A percentile compares a stretch with the other conserved stretches of the same genome.
phyloP scores from a whole-genome alignment of 2,329 filamentous ascomycete genomes.

The Hymenoscyphus linearis region DNA sequence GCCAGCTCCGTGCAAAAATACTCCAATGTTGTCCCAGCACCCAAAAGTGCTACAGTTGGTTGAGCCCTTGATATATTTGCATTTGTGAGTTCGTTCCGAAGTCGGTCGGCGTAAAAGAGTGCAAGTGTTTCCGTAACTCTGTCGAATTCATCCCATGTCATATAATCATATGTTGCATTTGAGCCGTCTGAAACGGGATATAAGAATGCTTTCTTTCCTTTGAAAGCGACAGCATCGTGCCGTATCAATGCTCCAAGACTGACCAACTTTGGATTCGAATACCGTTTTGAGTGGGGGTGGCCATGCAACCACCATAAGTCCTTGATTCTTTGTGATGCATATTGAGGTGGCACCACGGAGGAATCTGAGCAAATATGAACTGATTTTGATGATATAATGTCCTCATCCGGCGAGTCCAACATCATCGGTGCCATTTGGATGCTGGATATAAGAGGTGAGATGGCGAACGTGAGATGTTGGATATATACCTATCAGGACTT shows the following conservation, averaged over 20 bases:
- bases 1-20: constrained; percentile 31
- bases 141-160: constrained; percentile 30
- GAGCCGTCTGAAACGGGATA: constrained; percentile 21
- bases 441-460: neutral
- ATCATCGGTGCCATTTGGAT: constrained; percentile 20
- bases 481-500: neutral
- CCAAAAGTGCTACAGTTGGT: constrained; percentile 31
- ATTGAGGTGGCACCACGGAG: constrained; percentile 23
- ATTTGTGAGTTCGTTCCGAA: constrained; percentile 21
- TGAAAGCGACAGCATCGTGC: constrained; percentile 24
- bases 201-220: constrained; percentile 26
- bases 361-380: constrained; percentile 25
- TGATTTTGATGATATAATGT: constrained; percentile 2
- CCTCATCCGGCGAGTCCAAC: constrained; percentile 11
- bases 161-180: constrained; percentile 18
- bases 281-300: constrained; percentile 29
- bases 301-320: constrained; percentile 32
- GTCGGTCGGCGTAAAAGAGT: constrained; percentile 21
- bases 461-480: neutral
- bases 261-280: constrained; percentile 27
- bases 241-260: constrained; percentile 29
- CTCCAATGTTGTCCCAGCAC: constrained; percentile 26
- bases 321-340: constrained; percentile 22
- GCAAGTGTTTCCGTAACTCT: constrained; percentile 24
- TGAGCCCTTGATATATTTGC: constrained; percentile 25